phyloP scores from a whole-genome alignment of 371 early-diverging fungal species.

The Rhizopus microsporus region DNA sequence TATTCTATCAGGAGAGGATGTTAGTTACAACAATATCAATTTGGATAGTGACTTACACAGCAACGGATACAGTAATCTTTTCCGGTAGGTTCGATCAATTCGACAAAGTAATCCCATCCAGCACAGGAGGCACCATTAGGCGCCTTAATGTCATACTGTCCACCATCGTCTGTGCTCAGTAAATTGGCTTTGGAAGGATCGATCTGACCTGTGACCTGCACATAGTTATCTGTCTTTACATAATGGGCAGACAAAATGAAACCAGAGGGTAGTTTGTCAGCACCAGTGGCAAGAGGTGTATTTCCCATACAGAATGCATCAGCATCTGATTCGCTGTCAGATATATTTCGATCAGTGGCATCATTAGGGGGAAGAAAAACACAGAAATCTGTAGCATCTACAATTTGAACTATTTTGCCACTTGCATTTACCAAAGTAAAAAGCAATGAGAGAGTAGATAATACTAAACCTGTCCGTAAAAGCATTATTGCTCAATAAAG shows the following conservation, averaged over 20 bases:
- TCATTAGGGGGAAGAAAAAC: slow-evolving; percentile 55
- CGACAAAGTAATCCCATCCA: slow-evolving; percentile 53
- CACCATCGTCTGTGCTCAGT: slow-evolving; percentile 46
- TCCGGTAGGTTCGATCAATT: slow-evolving; percentile 51
- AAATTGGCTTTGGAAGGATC: slow-evolving; percentile 44
- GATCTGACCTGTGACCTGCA: slow-evolving; percentile 60
- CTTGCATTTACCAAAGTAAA: slow-evolving; percentile 25
- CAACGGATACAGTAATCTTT: slow-evolving; percentile 56
- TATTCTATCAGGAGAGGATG: slow-evolving; percentile 22
- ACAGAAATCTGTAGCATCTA: slow-evolving; percentile 50
- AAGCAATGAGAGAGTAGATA: slow-evolving; percentile 16
- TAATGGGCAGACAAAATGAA: slow-evolving; percentile 53
- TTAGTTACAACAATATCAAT: neutral
- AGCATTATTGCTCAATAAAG: slow-evolving; percentile 9
- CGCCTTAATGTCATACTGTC: slow-evolving; percentile 52
- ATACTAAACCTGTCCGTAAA: neutral
- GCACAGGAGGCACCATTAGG: slow-evolving; percentile 49
- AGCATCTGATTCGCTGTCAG: slow-evolving; percentile 55
- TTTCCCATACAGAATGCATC: slow-evolving; percentile 54
- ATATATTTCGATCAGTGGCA: slow-evolving; percentile 31
- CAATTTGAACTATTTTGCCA: slow-evolving; percentile 43
- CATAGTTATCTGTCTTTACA: slow-evolving; percentile 41
- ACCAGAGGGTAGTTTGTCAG: slow-evolving; percentile 36
- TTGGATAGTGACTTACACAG: slow-evolving; percentile 40
- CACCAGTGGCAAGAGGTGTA: slow-evolving; percentile 38